Evolutionary conservation across 2,329 filamentous ascomycete genomes (phyloP).

Genomic region (Huntiella omanensis): DNA sequence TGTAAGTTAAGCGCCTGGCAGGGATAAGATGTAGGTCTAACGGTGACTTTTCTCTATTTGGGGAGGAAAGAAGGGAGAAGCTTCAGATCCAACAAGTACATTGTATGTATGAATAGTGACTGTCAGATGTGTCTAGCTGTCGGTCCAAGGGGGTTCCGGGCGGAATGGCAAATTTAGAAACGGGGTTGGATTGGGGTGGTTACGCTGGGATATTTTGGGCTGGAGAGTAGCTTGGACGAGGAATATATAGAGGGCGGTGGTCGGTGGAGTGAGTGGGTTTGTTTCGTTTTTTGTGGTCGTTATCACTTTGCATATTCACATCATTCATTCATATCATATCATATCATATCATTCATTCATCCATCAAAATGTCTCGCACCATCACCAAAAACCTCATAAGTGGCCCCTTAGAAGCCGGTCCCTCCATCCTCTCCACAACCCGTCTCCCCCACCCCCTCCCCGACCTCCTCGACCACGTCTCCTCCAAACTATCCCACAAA

Average conservation of each 20-base stretch:
- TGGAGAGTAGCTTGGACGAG: neutral
- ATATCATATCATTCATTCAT: neutral
- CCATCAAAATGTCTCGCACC: constrained; percentile 18
- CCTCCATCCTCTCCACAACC: constrained; percentile 37
- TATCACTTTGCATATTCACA: neutral
- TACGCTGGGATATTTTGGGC: no score
- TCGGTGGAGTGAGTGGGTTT: neutral
- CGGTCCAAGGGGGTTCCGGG: no score
- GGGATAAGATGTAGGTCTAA: no score
- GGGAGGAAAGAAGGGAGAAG: no score
- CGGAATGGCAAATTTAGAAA: no score
- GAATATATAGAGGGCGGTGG: neutral
- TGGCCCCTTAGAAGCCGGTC: constrained; percentile 42
- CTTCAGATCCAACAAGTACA: no score
- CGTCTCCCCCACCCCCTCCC: constrained; percentile 36
- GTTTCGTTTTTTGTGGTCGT: neutral
- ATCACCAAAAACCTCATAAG: constrained; percentile 35
- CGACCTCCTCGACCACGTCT: constrained; percentile 38
- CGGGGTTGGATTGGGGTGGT: no score
- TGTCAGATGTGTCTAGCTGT: no score
- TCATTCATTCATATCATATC: neutral
- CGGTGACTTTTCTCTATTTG: no score
- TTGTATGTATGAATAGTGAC: no score
- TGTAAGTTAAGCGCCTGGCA: no score
- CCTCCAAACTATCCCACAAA: constrained; percentile 35